Conservation (phyloP, 805 yeast genomes). For the Yamadazyma olivae region DNA sequence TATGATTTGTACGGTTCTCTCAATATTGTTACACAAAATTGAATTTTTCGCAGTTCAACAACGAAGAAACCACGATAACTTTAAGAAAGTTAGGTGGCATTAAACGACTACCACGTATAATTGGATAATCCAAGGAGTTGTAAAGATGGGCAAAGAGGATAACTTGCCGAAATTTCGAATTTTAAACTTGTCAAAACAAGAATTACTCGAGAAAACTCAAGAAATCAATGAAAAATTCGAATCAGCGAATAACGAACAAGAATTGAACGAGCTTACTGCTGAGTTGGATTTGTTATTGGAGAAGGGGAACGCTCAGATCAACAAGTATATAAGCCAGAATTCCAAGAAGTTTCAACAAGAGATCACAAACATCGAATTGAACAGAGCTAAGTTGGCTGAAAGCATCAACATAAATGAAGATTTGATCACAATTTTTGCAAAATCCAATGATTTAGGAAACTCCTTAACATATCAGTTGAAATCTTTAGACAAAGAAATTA, state of each 20-base stretch:
- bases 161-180: not conserved
- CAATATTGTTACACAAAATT: too few species aligned
- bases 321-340: constrained; percentile 20
- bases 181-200: not conserved
- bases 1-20: too few species aligned
- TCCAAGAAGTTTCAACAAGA: constrained; percentile 32
- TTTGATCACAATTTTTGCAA: constrained; percentile 50
- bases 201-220: not conserved
- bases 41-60: too few species aligned
- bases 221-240: constrained; percentile 1
- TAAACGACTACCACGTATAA: too few species aligned
- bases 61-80: too few species aligned
- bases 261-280: constrained; percentile 22
- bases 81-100: too few species aligned
- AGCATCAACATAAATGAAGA: constrained; percentile 56
- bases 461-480: constrained; percentile 68
- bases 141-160: too few species aligned
- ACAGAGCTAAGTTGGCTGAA: constrained; percentile 61
- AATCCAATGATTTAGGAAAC: constrained; percentile 64
- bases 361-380: constrained; percentile 52
- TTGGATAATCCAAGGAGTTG: too few species aligned
- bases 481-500: constrained; percentile 65
- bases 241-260: constrained; percentile 24
- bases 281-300: constrained; percentile 25
- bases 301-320: constrained; percentile 23